A percentile compares a stretch with the other conserved stretches of the same genome.
Evolutionary conservation across 805 yeast genomes (phyloP).

Genomic region (Wickerhamomyces ciferrii): DNA sequence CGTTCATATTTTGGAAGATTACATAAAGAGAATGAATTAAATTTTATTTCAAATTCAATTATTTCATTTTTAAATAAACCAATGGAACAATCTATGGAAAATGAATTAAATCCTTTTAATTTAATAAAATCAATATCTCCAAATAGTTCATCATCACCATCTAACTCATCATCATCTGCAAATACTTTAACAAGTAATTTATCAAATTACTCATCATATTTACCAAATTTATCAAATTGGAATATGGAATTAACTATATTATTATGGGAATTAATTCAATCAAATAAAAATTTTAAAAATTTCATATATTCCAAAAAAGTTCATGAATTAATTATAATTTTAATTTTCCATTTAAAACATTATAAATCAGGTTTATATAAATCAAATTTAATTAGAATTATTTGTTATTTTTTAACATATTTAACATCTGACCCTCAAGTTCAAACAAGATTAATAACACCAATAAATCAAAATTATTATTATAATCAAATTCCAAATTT

Average conservation of each 20-base stretch:
- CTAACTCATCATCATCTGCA: neutral
- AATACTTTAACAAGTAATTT: neutral
- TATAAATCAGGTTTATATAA: slow-evolving; percentile 35
- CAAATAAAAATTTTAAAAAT: slow-evolving; percentile 53
- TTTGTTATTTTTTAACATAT: slow-evolving; percentile 47
- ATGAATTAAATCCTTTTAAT: slow-evolving; percentile 31
- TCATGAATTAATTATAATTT: slow-evolving; percentile 45
- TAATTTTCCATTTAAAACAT: slow-evolving; percentile 53
- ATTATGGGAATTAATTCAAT: slow-evolving; percentile 72
- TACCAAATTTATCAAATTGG: slow-evolving; percentile 42
- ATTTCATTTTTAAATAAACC: slow-evolving; percentile 44
- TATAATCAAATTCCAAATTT: slow-evolving; percentile 45
- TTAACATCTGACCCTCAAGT: slow-evolving; percentile 43
- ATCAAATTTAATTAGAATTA: slow-evolving; percentile 39
- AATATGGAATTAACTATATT: slow-evolving; percentile 54
- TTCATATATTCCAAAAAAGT: slow-evolving; percentile 41
- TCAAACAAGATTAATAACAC: slow-evolving; percentile 40
- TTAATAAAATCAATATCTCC: slow-evolving; percentile 13
- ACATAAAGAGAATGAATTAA: slow-evolving; percentile 49
- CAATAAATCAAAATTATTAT: slow-evolving; percentile 38
- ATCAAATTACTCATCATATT: slow-evolving; percentile 14
- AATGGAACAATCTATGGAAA: slow-evolving; percentile 30
- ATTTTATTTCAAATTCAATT: slow-evolving; percentile 41
- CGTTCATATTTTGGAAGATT: slow-evolving; percentile 48
- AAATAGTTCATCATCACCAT: slow-evolving; percentile 12